phyloP scores from a whole-genome alignment of 352 stramenopile genomes.

The Globisporangium nagaii region DNA sequence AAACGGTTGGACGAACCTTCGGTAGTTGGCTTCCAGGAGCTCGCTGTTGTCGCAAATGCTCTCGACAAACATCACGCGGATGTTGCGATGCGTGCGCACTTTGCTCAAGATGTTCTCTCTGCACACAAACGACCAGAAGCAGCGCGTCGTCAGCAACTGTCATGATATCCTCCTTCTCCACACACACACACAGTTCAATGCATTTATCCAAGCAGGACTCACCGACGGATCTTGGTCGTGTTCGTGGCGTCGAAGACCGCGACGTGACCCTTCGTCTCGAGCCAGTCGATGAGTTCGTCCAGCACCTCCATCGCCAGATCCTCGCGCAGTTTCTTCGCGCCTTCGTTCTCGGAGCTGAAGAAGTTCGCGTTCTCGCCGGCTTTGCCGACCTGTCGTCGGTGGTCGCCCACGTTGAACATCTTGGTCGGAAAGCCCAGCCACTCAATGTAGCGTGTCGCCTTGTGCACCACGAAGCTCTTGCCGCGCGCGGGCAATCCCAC shows the following conservation, averaged over 20 bases:
- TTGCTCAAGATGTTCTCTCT: conserved; percentile 60
- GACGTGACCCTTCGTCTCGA: conserved; percentile 87
- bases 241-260: conserved; percentile 96
- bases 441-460: conserved; percentile 90
- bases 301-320: conserved; percentile 85
- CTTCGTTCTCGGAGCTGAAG: conserved; percentile 88
- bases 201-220: background rate
- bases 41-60: conserved; percentile 93
- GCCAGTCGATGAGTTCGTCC: conserved; percentile 88
- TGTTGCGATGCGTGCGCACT: conserved; percentile 53
- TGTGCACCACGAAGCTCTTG: conserved; percentile 95
- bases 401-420: conserved; percentile 95
- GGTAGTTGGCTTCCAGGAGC: conserved; percentile 91
- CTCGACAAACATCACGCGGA: conserved; percentile 93
- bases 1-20: conserved; percentile 27
- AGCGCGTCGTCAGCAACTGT: no score
- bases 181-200: no score
- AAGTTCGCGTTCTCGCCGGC: conserved; percentile 79
- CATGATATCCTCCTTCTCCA: no score
- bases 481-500: conserved; percentile 92
- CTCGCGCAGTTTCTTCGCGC: conserved; percentile 80
- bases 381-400: conserved; percentile 78
- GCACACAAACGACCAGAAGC: background rate
- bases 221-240: conserved; percentile 81
- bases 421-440: conserved; percentile 89